Conservation (phyloP, 805 yeast species). For the Saccharomycopsis fermentans region DNA sequence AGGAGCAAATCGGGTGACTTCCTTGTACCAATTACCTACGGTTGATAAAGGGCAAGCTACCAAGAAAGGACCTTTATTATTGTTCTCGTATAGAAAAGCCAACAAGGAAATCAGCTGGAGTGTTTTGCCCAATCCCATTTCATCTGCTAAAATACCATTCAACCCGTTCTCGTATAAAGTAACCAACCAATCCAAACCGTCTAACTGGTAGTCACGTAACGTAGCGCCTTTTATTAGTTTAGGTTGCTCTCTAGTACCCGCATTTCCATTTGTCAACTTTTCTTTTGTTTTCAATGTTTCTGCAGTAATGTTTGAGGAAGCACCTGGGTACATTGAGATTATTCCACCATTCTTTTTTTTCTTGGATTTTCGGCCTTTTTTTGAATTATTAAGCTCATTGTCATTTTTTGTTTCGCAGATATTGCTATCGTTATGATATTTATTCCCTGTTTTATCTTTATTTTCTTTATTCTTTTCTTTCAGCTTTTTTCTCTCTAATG, state of each 20-base stretch:
- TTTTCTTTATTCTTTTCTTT: slow-evolving; percentile 20
- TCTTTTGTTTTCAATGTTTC: slow-evolving; percentile 22
- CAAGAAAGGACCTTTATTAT: slow-evolving; percentile 67
- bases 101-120: slow-evolving; percentile 76
- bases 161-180: slow-evolving; percentile 87
- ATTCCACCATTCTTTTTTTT: slow-evolving; percentile 15
- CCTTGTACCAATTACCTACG: slow-evolving; percentile 74
- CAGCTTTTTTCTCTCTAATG: slow-evolving; percentile 28
- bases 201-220: slow-evolving; percentile 76
- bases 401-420: slow-evolving; percentile 14
- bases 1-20: slow-evolving; percentile 68
- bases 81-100: slow-evolving; percentile 68
- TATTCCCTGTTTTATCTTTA: slow-evolving; percentile 17
- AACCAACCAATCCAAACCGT: slow-evolving; percentile 85
- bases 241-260: slow-evolving; percentile 38
- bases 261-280: slow-evolving; percentile 19
- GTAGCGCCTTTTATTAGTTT: slow-evolving; percentile 42
- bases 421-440: slow-evolving; percentile 18
- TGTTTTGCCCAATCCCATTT: slow-evolving; percentile 96
- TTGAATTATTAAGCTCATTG: slow-evolving; percentile 10
- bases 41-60: slow-evolving; percentile 80
- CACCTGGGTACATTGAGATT: slow-evolving; percentile 10
- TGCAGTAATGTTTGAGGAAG: slow-evolving; percentile 12
- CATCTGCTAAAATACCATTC: slow-evolving; percentile 93
- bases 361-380: slow-evolving; percentile 6